Base-by-base conservation (phyloP, 2,329 filamentous ascomycete genomes). In the Claviceps capensis region DNA sequence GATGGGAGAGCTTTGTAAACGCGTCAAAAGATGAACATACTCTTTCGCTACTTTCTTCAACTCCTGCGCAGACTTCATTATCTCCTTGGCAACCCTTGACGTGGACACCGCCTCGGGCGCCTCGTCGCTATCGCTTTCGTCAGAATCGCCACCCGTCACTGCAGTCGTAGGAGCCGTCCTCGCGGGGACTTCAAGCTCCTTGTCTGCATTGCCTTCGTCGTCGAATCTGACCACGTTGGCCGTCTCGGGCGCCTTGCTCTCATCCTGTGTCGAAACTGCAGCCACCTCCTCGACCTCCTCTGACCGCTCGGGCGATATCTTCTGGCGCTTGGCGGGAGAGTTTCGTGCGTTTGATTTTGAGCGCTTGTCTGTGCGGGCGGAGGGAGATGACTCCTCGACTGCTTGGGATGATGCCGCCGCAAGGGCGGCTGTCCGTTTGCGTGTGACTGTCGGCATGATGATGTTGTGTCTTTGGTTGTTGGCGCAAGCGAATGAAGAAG, bases 41-140 rank as follows among this genome's bases (percentile, higher is more conserved):
- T 75, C 68, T 58, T 75, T 72, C 6, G 71, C 73, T 22, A 73
- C 75, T 53, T 74, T 73, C 53, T 72, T 69, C 40, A 72, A 71
- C 14, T 68, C 71, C 54, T 74, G 69, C 1, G 70, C 67, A 3
- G 72, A 70, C 57, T 73, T 69, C 54, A 72, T 69, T 22, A 69
- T 66, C 53, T 73, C 67, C 14, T 67, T 69, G 1, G 75, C 76
- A 3, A 72, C 75, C 47, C 69, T 69, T 13, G 66, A 63, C 1
- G 76, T 76, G 0, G 78, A 80, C n/a, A 81, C 71, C 3, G 75
- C 77, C 62, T 81, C 78, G 8, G 78, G 78, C 0, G 77, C 77
- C 47, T 75, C 77, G 50, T 80, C 76, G 44, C 79, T 76, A 43
- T 77, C 75, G 43, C 41, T 43, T 19, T 72, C 72, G 11, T 69